Conservation (phyloP, 2,329 filamentous ascomycete genomes). For the Talaromyces sp. region DNA sequence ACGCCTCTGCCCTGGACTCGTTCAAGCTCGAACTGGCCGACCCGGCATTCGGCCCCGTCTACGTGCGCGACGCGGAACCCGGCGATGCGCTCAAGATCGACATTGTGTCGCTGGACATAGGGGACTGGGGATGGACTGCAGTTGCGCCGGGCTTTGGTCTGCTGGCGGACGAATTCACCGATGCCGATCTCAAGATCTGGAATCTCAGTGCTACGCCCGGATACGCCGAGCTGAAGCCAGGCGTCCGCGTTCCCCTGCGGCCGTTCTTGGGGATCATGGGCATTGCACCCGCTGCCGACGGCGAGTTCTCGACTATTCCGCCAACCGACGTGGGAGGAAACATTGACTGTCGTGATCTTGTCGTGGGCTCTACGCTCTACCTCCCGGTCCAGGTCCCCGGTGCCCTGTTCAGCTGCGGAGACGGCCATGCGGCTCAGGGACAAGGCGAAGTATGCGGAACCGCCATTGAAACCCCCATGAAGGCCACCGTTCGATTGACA, state of each 20-base stretch:
- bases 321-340: constrained; percentile 52
- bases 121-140: constrained; percentile 51
- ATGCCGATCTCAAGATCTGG: constrained; percentile 47
- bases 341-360: constrained; percentile 50
- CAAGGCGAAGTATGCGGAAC: constrained; percentile 54
- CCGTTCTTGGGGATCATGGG: constrained; percentile 53
- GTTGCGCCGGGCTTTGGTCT: constrained; percentile 50
- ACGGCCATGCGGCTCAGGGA: constrained; percentile 53
- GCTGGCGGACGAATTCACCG: constrained; percentile 45
- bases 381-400: constrained; percentile 48
- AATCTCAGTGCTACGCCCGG: constrained; percentile 36
- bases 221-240: constrained; percentile 44
- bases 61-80: constrained; percentile 45
- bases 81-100: constrained; percentile 52
- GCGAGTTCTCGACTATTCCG: constrained; percentile 48
- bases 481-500: constrained; percentile 46
- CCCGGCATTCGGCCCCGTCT: constrained; percentile 50
- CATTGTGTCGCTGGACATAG: constrained; percentile 43
- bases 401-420: constrained; percentile 51
- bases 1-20: constrained; percentile 34
- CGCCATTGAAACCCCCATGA: constrained; percentile 53
- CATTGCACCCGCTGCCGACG: constrained; percentile 43
- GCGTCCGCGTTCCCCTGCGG: constrained; percentile 46
- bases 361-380: constrained; percentile 44
- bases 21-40: constrained; percentile 43